These are phyloP conservation scores for Dothidotthia symphoricarpi DNA, from an alignment of 2,329 filamentous ascomycete genomes.

Conservation along the genomic window DNA sequence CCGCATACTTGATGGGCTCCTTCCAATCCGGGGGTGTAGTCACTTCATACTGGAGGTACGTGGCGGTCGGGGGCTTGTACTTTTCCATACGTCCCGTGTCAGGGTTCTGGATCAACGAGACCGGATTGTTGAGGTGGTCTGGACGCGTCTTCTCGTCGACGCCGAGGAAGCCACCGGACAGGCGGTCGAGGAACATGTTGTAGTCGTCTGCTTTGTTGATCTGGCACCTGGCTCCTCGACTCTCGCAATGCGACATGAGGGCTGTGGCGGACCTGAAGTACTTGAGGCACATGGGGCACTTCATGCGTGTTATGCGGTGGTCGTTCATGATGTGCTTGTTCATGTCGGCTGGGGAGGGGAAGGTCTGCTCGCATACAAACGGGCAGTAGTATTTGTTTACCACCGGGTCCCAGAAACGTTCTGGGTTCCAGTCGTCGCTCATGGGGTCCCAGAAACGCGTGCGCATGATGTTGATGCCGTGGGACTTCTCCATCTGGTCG, in stretches of 20 bases:
- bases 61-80: slow-evolving; percentile 26
- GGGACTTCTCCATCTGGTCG: slow-evolving; percentile 22
- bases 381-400: slow-evolving; percentile 56
- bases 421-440: slow-evolving; percentile 49
- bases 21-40: slow-evolving; percentile 36
- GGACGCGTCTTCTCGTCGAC: slow-evolving; percentile 33
- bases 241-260: slow-evolving; percentile 45
- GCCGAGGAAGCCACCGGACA: slow-evolving; percentile 45
- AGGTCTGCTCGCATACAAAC: slow-evolving; percentile 50
- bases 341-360: slow-evolving; percentile 29
- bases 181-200: slow-evolving; percentile 37
- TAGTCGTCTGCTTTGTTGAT: slow-evolving; percentile 41
- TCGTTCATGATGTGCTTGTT: slow-evolving; percentile 37
- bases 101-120: slow-evolving; percentile 16
- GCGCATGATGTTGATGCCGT: slow-evolving; percentile 42
- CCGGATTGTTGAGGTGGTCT: slow-evolving; percentile 29
- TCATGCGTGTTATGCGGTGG: slow-evolving; percentile 38
- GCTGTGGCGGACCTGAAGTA: slow-evolving; percentile 40
- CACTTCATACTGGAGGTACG: slow-evolving; percentile 33
- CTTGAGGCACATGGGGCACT: slow-evolving; percentile 45
- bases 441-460: slow-evolving; percentile 51
- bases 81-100: slow-evolving; percentile 22
- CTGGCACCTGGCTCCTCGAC: slow-evolving; percentile 27
- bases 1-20: slow-evolving; percentile 15
- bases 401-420: slow-evolving; percentile 48